Evolutionary conservation across 2,329 filamentous ascomycete genomes (phyloP), one percentile per base, ranked within the genome.

Genomic region (Fusarium praegraminearum): DNA sequence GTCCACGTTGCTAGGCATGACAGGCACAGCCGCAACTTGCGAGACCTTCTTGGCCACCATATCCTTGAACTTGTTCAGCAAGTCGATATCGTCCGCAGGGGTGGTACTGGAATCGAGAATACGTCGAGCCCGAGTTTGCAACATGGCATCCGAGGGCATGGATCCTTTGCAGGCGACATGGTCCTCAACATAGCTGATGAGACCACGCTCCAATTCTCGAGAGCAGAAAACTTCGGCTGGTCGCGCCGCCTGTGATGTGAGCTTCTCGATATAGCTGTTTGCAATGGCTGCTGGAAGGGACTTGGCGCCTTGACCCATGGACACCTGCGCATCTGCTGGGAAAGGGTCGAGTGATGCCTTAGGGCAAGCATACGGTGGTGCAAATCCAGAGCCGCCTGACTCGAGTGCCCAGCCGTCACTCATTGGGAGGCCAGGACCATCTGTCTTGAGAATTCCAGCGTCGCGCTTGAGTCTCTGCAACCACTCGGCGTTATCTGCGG

Each of bases 401-500:
- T 78, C 74, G 3, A 84, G 67, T 46, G 80, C 80, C 86, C 86
- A 88, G 0, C 79, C 75, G 9, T 75, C 64, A 26, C 76, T 78
- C 3, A 75, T 67, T 0, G 82, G 79, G 0, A 89, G 80, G 3
- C 86, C 86, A 0, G 86, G 86, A 0, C 87, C 85, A 7, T 80
- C 77, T 12, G 81, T 79, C n/a, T 80, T 76, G 1, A 85, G 76
- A 32, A 90, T 84, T 20, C 86, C 86, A 1, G 80, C 82, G 49
- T 87, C 83, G 13, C 86, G 83, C 76, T 90, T 90, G 79, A 90
- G 90, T 45, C 87, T 83, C 58, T 84, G 81, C 15, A 90, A 81
- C 88, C 88, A 90, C 76, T 90, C 87, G 1, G 81, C 83, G 67
- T 90, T 90, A 72, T 90, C 88, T 32, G 87, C 87, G 1, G 86